These are phyloP conservation scores for Clitopilus hobsonii DNA, from an alignment of 768 basidiomycete genomes.

Conservation along the genomic window DNA sequence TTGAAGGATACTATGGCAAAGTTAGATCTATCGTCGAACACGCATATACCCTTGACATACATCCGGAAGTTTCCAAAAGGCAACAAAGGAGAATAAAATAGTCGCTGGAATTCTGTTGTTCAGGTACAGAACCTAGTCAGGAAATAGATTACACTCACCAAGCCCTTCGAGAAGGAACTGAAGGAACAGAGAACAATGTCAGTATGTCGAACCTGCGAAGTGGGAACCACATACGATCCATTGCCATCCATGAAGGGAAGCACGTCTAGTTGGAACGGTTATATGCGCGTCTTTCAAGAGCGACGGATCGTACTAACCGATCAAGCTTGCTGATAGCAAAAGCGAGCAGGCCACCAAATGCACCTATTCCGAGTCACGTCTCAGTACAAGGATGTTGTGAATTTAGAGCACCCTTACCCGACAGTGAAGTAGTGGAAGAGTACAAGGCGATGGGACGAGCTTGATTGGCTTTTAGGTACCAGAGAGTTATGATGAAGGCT, in stretches of 20 bases:
- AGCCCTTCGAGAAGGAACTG: conserved; percentile 35
- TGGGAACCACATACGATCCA: conserved; percentile 29
- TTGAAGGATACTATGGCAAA: conserved; percentile 31
- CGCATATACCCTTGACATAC: conserved; percentile 12
- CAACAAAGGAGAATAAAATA: conserved; percentile 23
- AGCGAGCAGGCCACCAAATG: conserved; percentile 43
- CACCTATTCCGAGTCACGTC: conserved; percentile 18
- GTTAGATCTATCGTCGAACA: not conserved
- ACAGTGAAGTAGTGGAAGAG: conserved; percentile 50
- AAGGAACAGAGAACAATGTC: not conserved
- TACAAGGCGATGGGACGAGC: conserved; percentile 50
- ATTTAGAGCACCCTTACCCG: conserved; percentile 26
- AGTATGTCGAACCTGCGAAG: not conserved
- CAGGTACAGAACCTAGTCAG: too few relatives aligned
- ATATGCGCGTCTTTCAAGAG: not conserved
- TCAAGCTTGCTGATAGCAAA: conserved; percentile 29
- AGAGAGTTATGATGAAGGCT: conserved; percentile 43
- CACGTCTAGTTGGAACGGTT: conserved; percentile 8
- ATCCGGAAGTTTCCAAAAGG: conserved; percentile 36
- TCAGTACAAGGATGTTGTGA: not conserved
- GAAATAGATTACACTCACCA: too few relatives aligned
- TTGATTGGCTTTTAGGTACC: conserved; percentile 49
- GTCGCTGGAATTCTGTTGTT: conserved; percentile 19
- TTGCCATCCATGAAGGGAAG: conserved; percentile 28
- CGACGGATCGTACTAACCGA: conserved; percentile 17